A percentile compares a stretch with the other conserved stretches of the same genome.
These are phyloP conservation scores for Ganoderma sinense DNA, from an alignment of 1,284 basidiomycete species.

Conservation along the genomic window DNA sequence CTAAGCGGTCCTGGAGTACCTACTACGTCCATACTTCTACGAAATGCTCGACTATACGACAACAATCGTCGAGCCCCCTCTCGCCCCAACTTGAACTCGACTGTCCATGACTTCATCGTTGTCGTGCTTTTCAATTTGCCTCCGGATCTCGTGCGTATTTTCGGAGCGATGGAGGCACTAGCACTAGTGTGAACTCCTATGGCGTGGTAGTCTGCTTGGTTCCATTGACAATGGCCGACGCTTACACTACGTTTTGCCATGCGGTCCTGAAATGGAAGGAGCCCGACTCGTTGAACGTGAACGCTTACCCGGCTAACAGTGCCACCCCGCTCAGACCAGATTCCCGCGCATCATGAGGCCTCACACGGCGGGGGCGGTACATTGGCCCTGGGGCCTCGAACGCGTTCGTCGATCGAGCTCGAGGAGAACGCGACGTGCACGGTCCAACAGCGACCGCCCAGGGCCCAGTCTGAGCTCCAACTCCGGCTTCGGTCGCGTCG, in stretches of 20 bases:
- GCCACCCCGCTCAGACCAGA: neutral
- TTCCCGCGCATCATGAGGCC: neutral
- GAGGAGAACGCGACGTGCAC: neutral
- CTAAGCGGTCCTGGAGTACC: neutral
- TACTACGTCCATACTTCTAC: neutral
- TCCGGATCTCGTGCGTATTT: neutral
- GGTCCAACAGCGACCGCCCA: too few species aligned
- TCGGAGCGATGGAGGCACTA: neutral
- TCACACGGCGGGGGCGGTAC: neutral
- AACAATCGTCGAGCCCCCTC: neutral
- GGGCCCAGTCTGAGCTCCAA: too few species aligned
- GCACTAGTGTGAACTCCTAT: neutral
- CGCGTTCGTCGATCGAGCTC: neutral
- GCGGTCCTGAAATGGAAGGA: neutral
- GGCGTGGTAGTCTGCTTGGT: neutral
- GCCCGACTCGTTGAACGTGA: neutral
- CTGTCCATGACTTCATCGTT: neutral
- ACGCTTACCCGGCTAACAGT: neutral
- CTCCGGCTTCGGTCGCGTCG: neutral
- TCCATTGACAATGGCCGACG: neutral
- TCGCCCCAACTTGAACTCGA: neutral
- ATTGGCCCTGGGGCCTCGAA: neutral
- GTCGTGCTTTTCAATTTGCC: neutral
- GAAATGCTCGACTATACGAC: neutral
- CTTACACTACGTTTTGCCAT: neutral